Evolutionary conservation across 495 filamentous ascomycete species (phyloP), one percentile per base, ranked within the genome.

Genomic region (Talaromyces thailandensis): DNA sequence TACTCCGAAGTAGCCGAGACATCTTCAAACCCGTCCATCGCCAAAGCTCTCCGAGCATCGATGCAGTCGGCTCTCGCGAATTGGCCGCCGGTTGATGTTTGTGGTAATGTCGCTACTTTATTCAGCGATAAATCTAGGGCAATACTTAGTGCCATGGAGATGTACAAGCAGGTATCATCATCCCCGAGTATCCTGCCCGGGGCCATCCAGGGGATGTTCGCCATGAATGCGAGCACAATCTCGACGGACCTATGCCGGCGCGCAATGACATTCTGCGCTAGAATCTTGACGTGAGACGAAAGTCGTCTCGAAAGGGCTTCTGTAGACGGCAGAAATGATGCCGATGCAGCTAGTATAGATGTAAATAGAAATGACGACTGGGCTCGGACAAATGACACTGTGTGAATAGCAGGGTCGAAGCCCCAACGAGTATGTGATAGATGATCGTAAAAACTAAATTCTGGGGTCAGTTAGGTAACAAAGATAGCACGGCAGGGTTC

Each of bases 171-270:
- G 0, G 87, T 88, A 64, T 89, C 86, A 68, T 90, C 88, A 65
- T 89, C 87, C 14, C 84, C 82, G 65, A 85, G 80, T 65, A 84
- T 81, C 55, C 82, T 79, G 5, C 87, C 86, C 0, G 87, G 85
- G 12, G 83, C 79, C 81, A 90, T 89, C 88, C 88, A 90, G 11
- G 88, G 87, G 25, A 90, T 81, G 65, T 89, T 89, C n/a, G 87
- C 81, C 85, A 89, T 88, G 64, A 89, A 90, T 2, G 84, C 88
- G 14, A 90, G 68, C 5, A 90, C 82, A 61, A 90, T 89, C 68
- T 90, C 88, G 7, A 87, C 84, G 6, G 88, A 90, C 37, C 83
- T 81, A 64, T 83, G 76, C 2, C 86, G 79, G 45, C 83, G 76
- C 0, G 75, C 69, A 40, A 86, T 82, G 25, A 88, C 79, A 23